Conservation (phyloP, 495 filamentous ascomycete species). For the Aspergillus affinis region DNA sequence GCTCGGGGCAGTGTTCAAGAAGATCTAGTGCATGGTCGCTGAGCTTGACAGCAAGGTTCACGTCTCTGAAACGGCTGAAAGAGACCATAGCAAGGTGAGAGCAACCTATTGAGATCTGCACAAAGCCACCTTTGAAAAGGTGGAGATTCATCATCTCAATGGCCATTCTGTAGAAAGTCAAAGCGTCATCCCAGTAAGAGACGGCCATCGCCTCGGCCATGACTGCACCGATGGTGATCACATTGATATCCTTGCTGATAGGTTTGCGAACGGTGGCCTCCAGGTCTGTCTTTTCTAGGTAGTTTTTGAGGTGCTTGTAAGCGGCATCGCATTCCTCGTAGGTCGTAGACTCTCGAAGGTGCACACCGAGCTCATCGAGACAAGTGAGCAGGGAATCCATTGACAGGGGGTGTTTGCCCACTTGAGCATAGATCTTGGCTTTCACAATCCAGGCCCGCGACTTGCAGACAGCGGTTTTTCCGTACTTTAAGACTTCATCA, state of each 20-base stretch:
- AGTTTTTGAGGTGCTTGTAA: slow-evolving; percentile 60
- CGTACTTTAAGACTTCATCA: slow-evolving; percentile 61
- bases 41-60: slow-evolving; percentile 65
- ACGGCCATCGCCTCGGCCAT: slow-evolving; percentile 74
- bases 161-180: slow-evolving; percentile 74
- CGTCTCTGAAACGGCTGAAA: slow-evolving; percentile 69
- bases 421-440: slow-evolving; percentile 70
- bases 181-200: slow-evolving; percentile 77
- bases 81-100: slow-evolving; percentile 73
- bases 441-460: slow-evolving; percentile 75
- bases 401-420: slow-evolving; percentile 65
- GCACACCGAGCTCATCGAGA: slow-evolving; percentile 63
- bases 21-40: slow-evolving; percentile 63
- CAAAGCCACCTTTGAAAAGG: slow-evolving; percentile 62
- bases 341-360: slow-evolving; percentile 61
- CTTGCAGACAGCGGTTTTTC: slow-evolving; percentile 68
- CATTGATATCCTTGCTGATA: slow-evolving; percentile 48
- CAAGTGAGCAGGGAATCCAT: slow-evolving; percentile 68
- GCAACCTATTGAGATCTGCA: slow-evolving; percentile 74
- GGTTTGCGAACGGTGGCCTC: slow-evolving; percentile 53
- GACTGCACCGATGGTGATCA: slow-evolving; percentile 69
- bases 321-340: slow-evolving; percentile 73
- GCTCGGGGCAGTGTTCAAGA: slow-evolving; percentile 64
- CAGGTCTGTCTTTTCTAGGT: slow-evolving; percentile 59
- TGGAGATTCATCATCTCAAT: slow-evolving; percentile 71